These are phyloP conservation scores for Yarrowia keelungensis DNA, from an alignment of 805 yeast genomes.

Conservation along the genomic window DNA sequence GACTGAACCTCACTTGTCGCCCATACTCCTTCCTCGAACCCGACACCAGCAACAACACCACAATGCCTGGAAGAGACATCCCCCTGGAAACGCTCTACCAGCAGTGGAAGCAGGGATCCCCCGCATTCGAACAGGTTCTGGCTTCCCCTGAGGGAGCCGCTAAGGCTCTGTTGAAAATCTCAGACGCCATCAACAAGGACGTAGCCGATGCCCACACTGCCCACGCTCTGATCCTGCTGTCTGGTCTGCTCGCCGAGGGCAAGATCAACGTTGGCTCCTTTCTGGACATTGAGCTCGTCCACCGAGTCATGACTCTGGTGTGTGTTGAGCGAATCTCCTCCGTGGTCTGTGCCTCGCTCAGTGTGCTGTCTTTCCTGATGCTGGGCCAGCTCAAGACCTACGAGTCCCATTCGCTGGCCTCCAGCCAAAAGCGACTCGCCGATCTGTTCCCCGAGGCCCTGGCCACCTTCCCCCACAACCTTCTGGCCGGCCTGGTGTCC, in stretches of 20 bases:
- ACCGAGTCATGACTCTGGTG: slow-evolving; percentile 34
- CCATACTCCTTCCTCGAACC: no score
- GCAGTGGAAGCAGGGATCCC: slow-evolving; percentile 36
- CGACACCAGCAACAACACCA: not conserved
- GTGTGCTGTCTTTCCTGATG: slow-evolving; percentile 35
- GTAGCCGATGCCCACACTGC: slow-evolving; percentile 38
- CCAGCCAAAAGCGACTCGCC: slow-evolving; percentile 29
- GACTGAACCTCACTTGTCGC: slow-evolving; percentile 9
- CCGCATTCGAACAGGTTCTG: slow-evolving; percentile 31
- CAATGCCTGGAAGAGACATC: slow-evolving; percentile 30
- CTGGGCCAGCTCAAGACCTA: slow-evolving; percentile 26
- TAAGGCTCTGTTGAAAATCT: slow-evolving; percentile 32
- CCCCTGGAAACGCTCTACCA: slow-evolving; percentile 36
- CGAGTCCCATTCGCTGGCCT: slow-evolving; percentile 35
- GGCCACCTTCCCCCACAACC: slow-evolving; percentile 29
- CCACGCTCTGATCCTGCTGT: slow-evolving; percentile 34
- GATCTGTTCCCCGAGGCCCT: slow-evolving; percentile 36
- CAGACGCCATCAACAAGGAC: slow-evolving; percentile 32
- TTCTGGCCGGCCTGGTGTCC: slow-evolving; percentile 34
- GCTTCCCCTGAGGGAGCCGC: slow-evolving; percentile 39
- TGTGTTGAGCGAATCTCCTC: slow-evolving; percentile 37
- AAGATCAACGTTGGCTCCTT: slow-evolving; percentile 36
- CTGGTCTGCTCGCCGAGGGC: slow-evolving; percentile 34
- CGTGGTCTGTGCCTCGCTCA: slow-evolving; percentile 33
- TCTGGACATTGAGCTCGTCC: slow-evolving; percentile 33